phyloP scores from a whole-genome alignment of 148 eudicot genomes.

The Rheum nobile region DNA sequence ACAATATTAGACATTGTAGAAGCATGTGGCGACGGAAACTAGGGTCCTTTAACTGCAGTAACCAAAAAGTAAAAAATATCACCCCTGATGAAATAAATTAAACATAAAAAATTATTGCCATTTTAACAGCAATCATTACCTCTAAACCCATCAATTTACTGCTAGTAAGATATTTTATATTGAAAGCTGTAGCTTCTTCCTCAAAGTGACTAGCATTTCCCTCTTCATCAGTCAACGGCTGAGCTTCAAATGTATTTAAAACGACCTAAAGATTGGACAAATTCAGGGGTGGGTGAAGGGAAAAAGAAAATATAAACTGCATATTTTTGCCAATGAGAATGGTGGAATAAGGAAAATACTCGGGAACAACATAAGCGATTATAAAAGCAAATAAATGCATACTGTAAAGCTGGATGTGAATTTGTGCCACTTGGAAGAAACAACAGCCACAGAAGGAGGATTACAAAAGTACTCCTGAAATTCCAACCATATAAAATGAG shows the following conservation, averaged over 20 bases:
- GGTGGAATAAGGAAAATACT: neutral
- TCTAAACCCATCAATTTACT: slow-evolving; percentile 98
- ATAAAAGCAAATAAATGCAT: slow-evolving; percentile 9
- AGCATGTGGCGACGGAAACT: slow-evolving; percentile 95
- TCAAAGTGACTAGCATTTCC: slow-evolving; percentile 78
- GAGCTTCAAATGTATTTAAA: slow-evolving; percentile 87
- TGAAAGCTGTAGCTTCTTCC: slow-evolving; percentile 85
- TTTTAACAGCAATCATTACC: slow-evolving; percentile 30
- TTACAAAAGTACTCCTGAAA: slow-evolving; percentile 78
- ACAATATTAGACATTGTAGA: slow-evolving; percentile 88
- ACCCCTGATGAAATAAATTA: slow-evolving; percentile 1
- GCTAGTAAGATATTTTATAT: slow-evolving; percentile 94
- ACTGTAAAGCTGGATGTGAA: slow-evolving; percentile 81
- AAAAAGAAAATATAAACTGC: neutral
- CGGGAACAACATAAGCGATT: neutral
- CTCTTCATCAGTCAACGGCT: slow-evolving; percentile 96
- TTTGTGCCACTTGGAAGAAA: slow-evolving; percentile 75
- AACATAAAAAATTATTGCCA: neutral
- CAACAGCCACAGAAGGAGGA: slow-evolving; percentile 58
- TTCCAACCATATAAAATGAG: slow-evolving; percentile 5
- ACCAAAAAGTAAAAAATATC: neutral
- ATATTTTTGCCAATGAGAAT: neutral
- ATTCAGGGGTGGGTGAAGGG: slow-evolving; percentile 1
- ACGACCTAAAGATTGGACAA: slow-evolving; percentile 44
- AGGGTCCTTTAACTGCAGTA: slow-evolving; percentile 84